phyloP scores from a whole-genome alignment of 305 asterid genomes.

The Solanum hybrid region DNA sequence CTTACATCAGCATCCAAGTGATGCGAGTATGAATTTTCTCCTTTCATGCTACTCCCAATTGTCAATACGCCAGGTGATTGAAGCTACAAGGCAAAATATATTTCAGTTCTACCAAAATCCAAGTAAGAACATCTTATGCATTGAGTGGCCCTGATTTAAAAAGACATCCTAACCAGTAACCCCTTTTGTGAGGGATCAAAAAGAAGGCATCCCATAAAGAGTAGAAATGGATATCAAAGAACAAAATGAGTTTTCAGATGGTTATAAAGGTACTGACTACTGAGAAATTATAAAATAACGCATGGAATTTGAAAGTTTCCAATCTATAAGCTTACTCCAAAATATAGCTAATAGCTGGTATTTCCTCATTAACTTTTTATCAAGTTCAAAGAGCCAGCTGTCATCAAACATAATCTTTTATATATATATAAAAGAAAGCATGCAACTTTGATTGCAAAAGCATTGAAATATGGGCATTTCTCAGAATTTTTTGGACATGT shows the following conservation, averaged over 20 bases:
- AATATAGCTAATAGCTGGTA: background rate
- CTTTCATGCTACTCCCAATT: slow-evolving; percentile 96
- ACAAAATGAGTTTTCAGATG: background rate
- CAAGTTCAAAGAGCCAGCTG: background rate
- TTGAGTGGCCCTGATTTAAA: background rate
- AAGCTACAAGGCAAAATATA: slow-evolving; percentile 43
- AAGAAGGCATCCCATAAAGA: background rate
- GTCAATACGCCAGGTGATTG: slow-evolving; percentile 95
- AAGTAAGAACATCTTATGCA: background rate
- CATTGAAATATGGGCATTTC: background rate
- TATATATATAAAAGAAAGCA: background rate
- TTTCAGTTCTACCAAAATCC: background rate
- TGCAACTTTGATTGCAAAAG: background rate
- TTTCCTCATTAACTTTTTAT: background rate
- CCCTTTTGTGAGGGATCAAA: background rate
- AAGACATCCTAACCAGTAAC: background rate
- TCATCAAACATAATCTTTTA: background rate
- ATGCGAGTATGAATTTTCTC: slow-evolving; percentile 94
- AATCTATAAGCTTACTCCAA: background rate
- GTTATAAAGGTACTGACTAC: background rate
- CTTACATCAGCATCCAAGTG: slow-evolving; percentile 92
- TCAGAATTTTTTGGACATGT: background rate
- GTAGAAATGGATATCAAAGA: background rate
- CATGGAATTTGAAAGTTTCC: background rate
- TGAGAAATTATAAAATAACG: background rate